These are phyloP conservation scores for Euphorbia tirucalli DNA, from an alignment of 345 rosid genomes.

Conservation along the genomic window DNA sequence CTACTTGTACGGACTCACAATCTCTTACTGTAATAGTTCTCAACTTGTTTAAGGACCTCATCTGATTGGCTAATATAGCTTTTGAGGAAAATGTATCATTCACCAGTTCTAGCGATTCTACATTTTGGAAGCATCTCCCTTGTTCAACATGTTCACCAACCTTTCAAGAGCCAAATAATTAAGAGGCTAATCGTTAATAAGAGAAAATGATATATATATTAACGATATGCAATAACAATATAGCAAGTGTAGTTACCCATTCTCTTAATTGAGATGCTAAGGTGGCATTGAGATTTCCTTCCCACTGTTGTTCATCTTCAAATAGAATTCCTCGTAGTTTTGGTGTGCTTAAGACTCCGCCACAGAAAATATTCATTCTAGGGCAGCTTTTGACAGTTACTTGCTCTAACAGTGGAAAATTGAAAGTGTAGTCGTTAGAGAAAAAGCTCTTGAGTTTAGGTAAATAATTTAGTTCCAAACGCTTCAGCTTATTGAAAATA, in stretches of 20 bases:
- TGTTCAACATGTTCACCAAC: neutral
- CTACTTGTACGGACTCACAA: neutral
- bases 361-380: too few species aligned
- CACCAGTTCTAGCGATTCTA: neutral
- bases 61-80: neutral
- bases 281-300: neutral
- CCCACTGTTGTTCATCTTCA: neutral
- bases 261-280: neutral
- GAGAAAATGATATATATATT: too few species aligned
- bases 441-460: too few species aligned
- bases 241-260: neutral
- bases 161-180: neutral
- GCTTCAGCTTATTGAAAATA: too few species aligned
- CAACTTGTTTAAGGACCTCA: neutral
- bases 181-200: neutral
- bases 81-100: neutral
- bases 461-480: too few species aligned
- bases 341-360: too few species aligned
- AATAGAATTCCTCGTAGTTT: too few species aligned
- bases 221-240: neutral
- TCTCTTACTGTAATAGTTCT: neutral
- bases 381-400: too few species aligned
- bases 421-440: too few species aligned
- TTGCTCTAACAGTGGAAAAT: too few species aligned
- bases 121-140: neutral